Percentiles rank a stretch among this genome's conserved stretches.
Evolutionary conservation across 2,329 filamentous ascomycete genomes (phyloP).

Genomic region (Apiospora marii): DNA sequence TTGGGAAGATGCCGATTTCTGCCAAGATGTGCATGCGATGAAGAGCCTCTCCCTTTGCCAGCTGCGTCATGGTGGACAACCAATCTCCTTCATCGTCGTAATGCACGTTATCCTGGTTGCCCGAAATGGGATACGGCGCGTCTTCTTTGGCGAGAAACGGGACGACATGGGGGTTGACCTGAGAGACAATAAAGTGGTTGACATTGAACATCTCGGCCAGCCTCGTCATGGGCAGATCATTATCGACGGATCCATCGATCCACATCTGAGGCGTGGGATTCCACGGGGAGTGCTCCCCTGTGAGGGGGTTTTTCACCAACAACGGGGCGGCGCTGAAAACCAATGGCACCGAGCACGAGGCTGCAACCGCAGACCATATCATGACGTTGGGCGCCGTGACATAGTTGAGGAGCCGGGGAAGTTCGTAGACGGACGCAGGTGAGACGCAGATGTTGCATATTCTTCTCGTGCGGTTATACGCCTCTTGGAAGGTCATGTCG

Average conservation of each 20-base stretch:
- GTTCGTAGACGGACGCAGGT: constrained; percentile 84
- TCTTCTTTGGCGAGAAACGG: constrained; percentile 84
- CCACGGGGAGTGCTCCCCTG: constrained; percentile 81
- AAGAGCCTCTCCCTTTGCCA: constrained; percentile 81
- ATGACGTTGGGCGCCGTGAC: constrained; percentile 92
- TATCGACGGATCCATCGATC: constrained; percentile 95
- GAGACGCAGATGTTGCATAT: constrained; percentile 96
- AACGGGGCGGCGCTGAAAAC: constrained; percentile 83
- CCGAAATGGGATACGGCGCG: constrained; percentile 51
- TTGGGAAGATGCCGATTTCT: constrained; percentile 83
- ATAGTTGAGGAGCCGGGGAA: constrained; percentile 89
- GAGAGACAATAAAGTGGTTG: constrained; percentile 97
- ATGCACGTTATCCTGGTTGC: constrained; percentile 33
- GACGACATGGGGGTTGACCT: constrained; percentile 93
- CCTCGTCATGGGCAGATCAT: constrained; percentile 89
- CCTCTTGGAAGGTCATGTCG: constrained; percentile 93
- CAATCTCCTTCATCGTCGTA: constrained; percentile 59
- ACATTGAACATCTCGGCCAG: constrained; percentile 97
- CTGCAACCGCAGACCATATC: constrained; percentile 96
- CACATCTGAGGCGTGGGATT: constrained; percentile 85
- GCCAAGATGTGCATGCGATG: constrained; percentile 83
- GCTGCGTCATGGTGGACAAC: constrained; percentile 71
- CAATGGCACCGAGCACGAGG: constrained; percentile 90
- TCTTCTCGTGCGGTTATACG: constrained; percentile 90
- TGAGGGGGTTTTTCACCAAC: constrained; percentile 80